Base-by-base conservation (phyloP, 345 rosid species). In the Salix exigua region DNA sequence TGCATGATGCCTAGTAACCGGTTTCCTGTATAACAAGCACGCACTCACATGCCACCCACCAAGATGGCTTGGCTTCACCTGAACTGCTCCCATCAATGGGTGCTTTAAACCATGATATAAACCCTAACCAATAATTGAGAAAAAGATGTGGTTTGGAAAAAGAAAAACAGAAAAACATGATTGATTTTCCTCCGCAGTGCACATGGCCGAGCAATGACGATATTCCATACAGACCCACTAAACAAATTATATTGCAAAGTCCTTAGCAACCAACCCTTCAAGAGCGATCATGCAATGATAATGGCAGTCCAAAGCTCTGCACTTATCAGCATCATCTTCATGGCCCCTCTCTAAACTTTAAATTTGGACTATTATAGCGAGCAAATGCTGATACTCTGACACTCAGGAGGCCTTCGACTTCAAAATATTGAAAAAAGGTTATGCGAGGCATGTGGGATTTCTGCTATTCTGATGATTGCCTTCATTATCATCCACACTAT, bases 121-220 rank as follows among this genome's bases (percentile, higher is more conserved):
- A 79, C 33, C 25, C 19, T 33, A 19, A 19, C 13, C 30, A 58
- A 7, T 25, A 12, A 14, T 46, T 25, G 8, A 68, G 31, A 25
- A 28, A 67, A 38, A 11, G 4, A 38, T 10, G 4, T 25, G 28
- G 30, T 21, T 40, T 69, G 40, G 30, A 65, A 13, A 69, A 68
- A 74, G 23, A 28, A 62, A 25, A 51, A 31, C 63, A 62, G 85
- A 77, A 71, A 71, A 75, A 72, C 77, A 77, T 82, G 77, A 78
- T 82, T 72, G 74, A 73, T 53, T 73, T 77, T 78, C 33, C 63
- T 3, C 30, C 42, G 51, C 74, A 76, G 38, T 35, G 87, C 87
- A 83, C 87, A 83, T 83, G 88, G 83, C 64, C 64, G 55, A 53
- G 68, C 77, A 78, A 81, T 79, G 53, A n/a, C n/a, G n/a, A 80